Base-by-base conservation (phyloP, 306 rosid species). In the Cucurbita argyrosperma region DNA sequence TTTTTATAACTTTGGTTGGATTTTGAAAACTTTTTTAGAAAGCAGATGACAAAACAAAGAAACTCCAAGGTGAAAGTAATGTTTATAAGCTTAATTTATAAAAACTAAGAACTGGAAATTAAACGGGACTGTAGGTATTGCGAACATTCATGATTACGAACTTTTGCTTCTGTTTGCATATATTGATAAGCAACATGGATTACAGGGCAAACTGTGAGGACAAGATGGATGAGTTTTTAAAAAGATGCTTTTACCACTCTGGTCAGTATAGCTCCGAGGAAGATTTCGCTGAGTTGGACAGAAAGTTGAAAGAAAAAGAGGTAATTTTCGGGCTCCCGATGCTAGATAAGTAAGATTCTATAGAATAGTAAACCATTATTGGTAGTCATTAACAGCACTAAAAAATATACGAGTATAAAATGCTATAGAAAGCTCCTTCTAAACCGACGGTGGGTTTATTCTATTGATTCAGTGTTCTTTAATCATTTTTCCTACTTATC, bases 181-280 rank as follows among this genome's bases (percentile, higher is more conserved):
- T 72, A 56, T 62, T 77, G 77, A 80, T 73, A 60, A 6, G 12
- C 63, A 77, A 75, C 73, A 51, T 66, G 21, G 50, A 76, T 81
- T 64, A 35, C 82, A 94, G 97, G 83, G 97, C 76, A 83, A 90
- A 94, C 76, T 94, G 96, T 57, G 92, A 85, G 76, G 96, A 89
- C 76, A 94, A 94, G 82, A 94, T 94, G 98, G 90, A 86, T 71
- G 80, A 81, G 43, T 94, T 94, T 82, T 84, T 90, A 76, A 84
- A 83, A 80, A 82, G 94, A 82, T 94, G 98, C 72, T 94, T 89
- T 79, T 94, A 94, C 85, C 98, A 94, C 76, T 90, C 95, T 71
- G 97, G 98, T 58, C 87, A 83, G 74, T 94, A 94, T 70, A 76
- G 80, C 75, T 90, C 97, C 0, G 97, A 89, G 84, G 92, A 86